Evolutionary conservation across 2,329 filamentous ascomycete species (phyloP), one percentile per base, ranked within the genome.

Genomic region (Geoglossum cookeanum): DNA sequence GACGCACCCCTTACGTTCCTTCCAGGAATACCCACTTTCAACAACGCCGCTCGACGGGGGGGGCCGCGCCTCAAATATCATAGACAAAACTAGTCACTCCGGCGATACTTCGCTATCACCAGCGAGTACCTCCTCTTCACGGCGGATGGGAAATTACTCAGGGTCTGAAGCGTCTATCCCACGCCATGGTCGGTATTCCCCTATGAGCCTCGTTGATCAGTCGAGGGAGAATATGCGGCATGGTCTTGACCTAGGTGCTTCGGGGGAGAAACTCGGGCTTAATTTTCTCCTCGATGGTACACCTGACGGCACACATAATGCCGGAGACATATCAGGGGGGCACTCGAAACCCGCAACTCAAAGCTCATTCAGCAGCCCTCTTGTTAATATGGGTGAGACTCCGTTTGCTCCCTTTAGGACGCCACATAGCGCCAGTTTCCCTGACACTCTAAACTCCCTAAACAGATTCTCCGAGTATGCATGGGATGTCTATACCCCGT

Each of bases 261-360:
- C 65, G 33, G 73, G 73, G 30, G 85, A 90, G 65, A 77, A 81
- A 52, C 73, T 90, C 7, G 83, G 81, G 4, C 77, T 92, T 35
- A 83, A 82, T 58, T 90, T 89, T 62, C 72, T 92, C 1, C 74
- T 91, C 1, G 80, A 83, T 59, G 3, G 30, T 70, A 77, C 37
- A 74, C 76, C 35, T 4, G 15, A 17, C 22, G 13, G 4, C 13
- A 42, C 39, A 42, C 11, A 15, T n/a, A n/a, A n/a, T 15, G 29
- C 6, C 17, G 11, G 17, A 27, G 22, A 29, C 22, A 22, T 53
- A 17, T 32, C 30, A 7, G 9, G 15, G 2, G 49, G 29, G 37
- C 27, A 53, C 33, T n/a, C 15, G 30, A 35, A 33, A 27, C 2
- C 15, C 4, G 15, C 30, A 3, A 17, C 32, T n/a, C 48, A 33